phyloP scores from a whole-genome alignment of 768 basidiomycete genomes.

The Lactarius deliciosus region DNA sequence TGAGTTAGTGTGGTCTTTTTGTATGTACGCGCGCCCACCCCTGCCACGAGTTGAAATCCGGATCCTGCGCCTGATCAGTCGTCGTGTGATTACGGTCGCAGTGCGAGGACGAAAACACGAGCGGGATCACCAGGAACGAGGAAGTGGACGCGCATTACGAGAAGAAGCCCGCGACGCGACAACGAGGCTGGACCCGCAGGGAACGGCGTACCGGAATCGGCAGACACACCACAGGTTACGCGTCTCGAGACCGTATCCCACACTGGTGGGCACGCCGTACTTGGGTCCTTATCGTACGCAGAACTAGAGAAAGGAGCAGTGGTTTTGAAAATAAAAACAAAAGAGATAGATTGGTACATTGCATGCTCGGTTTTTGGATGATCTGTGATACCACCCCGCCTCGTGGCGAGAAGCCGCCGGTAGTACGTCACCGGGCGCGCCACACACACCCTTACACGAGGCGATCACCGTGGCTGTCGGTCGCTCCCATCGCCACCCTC shows the following conservation, averaged over 20 bases:
- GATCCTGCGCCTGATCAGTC: neutral
- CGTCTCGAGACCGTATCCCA: neutral
- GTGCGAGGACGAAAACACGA: neutral
- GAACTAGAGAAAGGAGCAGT: neutral
- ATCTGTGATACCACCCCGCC: neutral
- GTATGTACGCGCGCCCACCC: neutral
- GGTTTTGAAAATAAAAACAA: too few relatives aligned
- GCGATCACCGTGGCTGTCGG: neutral
- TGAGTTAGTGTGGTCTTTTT: neutral
- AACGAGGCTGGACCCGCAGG: neutral
- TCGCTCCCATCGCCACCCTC: neutral
- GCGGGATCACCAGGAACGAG: neutral
- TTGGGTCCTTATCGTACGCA: neutral
- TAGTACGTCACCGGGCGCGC: neutral
- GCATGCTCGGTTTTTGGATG: neutral
- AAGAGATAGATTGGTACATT: neutral
- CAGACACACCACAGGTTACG: neutral
- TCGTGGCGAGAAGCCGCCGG: conserved; percentile 5
- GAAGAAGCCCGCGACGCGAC: neutral
- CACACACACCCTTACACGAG: neutral
- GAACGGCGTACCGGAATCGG: neutral
- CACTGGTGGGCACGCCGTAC: neutral
- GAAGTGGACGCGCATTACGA: neutral
- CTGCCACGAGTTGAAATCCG: neutral
- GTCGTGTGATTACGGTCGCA: neutral